Evolutionary conservation across 2,329 filamentous ascomycete genomes (phyloP).

Genomic region (Phialemoniopsis sp.): DNA sequence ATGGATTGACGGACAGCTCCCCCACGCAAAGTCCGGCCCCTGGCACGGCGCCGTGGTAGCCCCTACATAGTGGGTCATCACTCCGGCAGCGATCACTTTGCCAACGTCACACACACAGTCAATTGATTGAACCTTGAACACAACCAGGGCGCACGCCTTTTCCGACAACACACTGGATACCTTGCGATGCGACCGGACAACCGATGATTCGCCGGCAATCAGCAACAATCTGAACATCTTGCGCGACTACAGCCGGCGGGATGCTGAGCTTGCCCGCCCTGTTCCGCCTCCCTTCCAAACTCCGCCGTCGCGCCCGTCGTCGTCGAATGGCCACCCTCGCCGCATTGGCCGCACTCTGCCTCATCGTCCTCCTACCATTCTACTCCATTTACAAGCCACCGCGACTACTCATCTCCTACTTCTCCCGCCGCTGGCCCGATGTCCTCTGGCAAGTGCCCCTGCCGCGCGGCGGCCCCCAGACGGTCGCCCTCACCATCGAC

Average conservation of each 20-base stretch:
- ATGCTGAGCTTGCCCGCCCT: slow-evolving; percentile 31
- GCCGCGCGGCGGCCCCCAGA: slow-evolving; percentile 44
- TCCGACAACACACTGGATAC: too few relatives aligned
- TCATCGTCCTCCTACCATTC: slow-evolving; percentile 35
- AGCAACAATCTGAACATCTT: too few relatives aligned
- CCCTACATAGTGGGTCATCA: too few relatives aligned
- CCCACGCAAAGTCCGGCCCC: too few relatives aligned
- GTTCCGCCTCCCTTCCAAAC: slow-evolving; percentile 51
- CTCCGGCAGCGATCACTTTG: too few relatives aligned
- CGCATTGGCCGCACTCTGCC: slow-evolving; percentile 30
- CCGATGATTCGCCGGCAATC: slow-evolving; percentile 30
- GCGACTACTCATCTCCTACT: slow-evolving; percentile 62
- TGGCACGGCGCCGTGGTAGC: too few relatives aligned
- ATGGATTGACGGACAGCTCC: too few relatives aligned
- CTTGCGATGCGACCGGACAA: too few relatives aligned
- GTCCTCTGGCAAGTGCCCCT: slow-evolving; percentile 67
- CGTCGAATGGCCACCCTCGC: slow-evolving; percentile 54
- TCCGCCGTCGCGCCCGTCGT: slow-evolving; percentile 53
- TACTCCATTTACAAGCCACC: slow-evolving; percentile 84
- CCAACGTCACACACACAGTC: too few relatives aligned
- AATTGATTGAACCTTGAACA: too few relatives aligned
- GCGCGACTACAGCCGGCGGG: background rate
- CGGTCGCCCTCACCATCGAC: slow-evolving; percentile 82
- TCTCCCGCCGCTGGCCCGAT: slow-evolving; percentile 69
- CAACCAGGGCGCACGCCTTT: too few relatives aligned